phyloP scores from a whole-genome alignment of 257 asterid genomes.

The Fraxinus anomala region DNA sequence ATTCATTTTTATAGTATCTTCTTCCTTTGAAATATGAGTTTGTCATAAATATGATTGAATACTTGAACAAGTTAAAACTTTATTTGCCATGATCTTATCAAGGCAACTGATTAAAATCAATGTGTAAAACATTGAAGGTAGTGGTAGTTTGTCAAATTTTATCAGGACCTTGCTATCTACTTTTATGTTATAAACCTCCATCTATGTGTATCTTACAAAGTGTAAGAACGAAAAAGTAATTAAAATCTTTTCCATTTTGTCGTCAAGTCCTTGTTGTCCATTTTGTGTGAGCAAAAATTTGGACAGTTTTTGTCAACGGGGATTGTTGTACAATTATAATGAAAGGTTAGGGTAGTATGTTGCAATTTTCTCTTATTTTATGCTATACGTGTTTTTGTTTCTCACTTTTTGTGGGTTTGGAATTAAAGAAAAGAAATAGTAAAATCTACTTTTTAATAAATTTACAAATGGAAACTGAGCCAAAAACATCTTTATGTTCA shows the following conservation, averaged over 20 bases:
- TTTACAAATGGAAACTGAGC: not conserved
- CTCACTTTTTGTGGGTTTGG: not conserved
- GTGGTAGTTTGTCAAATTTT: too few relatives aligned
- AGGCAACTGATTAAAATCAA: not conserved
- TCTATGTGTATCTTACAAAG: not conserved
- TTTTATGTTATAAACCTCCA: too few relatives aligned
- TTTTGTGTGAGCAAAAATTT: not conserved
- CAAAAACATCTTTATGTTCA: not conserved
- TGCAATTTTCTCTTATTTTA: not conserved
- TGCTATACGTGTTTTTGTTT: not conserved
- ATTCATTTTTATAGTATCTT: constrained; percentile 22
- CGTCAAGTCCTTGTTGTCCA: not conserved
- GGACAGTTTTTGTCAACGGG: not conserved
- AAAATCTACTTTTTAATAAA: not conserved
- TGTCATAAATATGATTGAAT: not conserved
- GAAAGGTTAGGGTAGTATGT: not conserved
- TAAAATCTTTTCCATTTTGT: not conserved
- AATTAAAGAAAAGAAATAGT: not conserved
- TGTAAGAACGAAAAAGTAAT: not conserved
- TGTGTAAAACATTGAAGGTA: too few relatives aligned
- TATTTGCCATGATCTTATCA: not conserved
- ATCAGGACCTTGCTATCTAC: too few relatives aligned
- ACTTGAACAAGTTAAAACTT: not conserved
- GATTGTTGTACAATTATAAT: not conserved
- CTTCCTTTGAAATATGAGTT: not conserved